phyloP scores from a whole-genome alignment of 2,329 filamentous ascomycete genomes.

The Boeremia exigua region DNA sequence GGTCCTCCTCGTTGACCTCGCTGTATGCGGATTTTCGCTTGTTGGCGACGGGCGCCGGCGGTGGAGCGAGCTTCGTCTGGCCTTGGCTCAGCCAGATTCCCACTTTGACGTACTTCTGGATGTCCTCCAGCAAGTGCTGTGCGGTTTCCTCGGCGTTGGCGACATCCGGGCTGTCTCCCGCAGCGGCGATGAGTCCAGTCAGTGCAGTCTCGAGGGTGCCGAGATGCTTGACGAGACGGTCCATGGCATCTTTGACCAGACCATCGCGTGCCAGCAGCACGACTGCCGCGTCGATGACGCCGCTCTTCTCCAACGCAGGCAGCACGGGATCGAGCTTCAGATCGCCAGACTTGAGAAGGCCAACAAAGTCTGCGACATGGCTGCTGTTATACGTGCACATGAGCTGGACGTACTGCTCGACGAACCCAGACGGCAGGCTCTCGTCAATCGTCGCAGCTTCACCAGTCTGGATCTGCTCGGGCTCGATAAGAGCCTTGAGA shows the following conservation, averaged over 20 bases:
- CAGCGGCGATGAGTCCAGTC: conserved; percentile 72
- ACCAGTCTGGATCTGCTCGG: conserved; percentile 36
- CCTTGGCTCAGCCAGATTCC: conserved; percentile 95
- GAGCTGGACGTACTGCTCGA: conserved; percentile 85
- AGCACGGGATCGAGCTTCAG: conserved; percentile 80
- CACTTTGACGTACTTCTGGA: conserved; percentile 90
- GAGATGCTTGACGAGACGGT: conserved; percentile 80
- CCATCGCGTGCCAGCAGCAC: conserved; percentile 90
- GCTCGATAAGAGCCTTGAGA: conserved; percentile 77
- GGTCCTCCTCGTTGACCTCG: conserved; percentile 61
- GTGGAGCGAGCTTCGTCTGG: conserved; percentile 69
- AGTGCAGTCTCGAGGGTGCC: conserved; percentile 79
- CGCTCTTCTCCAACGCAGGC: conserved; percentile 85
- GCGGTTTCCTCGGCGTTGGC: conserved; percentile 68
- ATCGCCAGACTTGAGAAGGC: conserved; percentile 75
- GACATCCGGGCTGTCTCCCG: conserved; percentile 62
- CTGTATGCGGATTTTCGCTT: conserved; percentile 41
- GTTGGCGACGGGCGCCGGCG: conserved; percentile 44
- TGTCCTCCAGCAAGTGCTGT: conserved; percentile 73
- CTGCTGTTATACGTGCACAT: conserved; percentile 86
- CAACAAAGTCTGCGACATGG: conserved; percentile 86
- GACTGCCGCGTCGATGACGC: conserved; percentile 90
- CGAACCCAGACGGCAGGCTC: conserved; percentile 61
- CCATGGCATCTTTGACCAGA: conserved; percentile 81
- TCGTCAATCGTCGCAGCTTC: conserved; percentile 21